Percentiles rank a stretch among this genome's conserved stretches.
phyloP scores from a whole-genome alignment of 208 protist genomes.

The Porcisia deanei region DNA sequence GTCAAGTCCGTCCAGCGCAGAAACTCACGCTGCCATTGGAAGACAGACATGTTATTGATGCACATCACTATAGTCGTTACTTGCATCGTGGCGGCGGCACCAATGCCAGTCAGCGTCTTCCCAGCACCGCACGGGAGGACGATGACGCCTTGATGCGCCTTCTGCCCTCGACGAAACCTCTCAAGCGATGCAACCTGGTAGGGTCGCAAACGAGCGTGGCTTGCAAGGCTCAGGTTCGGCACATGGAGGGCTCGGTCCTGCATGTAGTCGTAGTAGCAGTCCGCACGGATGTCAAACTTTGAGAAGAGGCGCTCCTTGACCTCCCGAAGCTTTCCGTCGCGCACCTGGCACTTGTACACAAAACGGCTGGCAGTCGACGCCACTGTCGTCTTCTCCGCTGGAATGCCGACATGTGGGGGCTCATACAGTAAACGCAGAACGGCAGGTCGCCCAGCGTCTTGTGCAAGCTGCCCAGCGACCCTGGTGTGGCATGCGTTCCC shows the following conservation, averaged over 20 bases:
- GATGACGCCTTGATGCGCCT: constrained; percentile 96
- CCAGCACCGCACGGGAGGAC: constrained; percentile 99
- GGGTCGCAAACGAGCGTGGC: constrained; percentile 72
- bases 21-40: constrained; percentile 97
- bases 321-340: constrained; percentile 64
- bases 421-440: constrained; percentile 46
- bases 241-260: constrained; percentile 73
- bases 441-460: constrained; percentile 34
- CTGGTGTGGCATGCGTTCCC: not conserved
- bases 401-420: not conserved
- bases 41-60: constrained; percentile 95
- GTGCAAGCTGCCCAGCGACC: not conserved
- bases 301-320: constrained; percentile 78
- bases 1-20: constrained; percentile 88
- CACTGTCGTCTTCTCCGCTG: not conserved
- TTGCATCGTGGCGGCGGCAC: constrained; percentile 93
- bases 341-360: constrained; percentile 83
- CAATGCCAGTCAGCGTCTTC: constrained; percentile 99
- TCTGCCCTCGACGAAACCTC: constrained; percentile 75
- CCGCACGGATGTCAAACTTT: constrained; percentile 71
- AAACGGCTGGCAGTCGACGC: constrained; percentile 33
- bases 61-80: constrained; percentile 96
- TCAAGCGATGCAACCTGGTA: constrained; percentile 89
- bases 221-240: constrained; percentile 50
- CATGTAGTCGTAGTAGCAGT: constrained; percentile 88